Conservation (phyloP, 2,329 filamentous ascomycete species). For the Fusarium aywerte region DNA sequence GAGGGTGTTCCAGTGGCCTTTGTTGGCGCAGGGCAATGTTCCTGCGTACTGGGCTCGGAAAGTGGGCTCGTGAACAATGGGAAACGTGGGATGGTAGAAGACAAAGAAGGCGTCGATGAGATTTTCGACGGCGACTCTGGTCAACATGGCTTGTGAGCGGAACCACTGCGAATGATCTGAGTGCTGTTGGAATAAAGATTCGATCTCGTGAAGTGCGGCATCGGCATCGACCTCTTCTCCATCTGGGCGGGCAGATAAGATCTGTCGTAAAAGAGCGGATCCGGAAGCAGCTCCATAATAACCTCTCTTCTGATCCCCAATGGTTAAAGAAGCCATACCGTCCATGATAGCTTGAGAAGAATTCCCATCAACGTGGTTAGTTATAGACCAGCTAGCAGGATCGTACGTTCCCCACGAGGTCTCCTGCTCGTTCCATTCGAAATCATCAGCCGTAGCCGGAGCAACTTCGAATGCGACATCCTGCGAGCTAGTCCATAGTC, state of each 20-base stretch:
- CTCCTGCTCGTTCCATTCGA: constrained; percentile 35
- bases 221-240: constrained; percentile 28
- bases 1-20: constrained; percentile 20
- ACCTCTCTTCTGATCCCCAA: constrained; percentile 29
- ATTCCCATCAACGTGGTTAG: constrained; percentile 21
- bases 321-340: constrained; percentile 29
- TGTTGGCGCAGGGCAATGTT: constrained; percentile 19
- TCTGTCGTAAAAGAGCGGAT: constrained; percentile 27
- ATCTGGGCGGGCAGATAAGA: constrained; percentile 27
- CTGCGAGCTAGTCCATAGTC: constrained; percentile 8
- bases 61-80: constrained; percentile 32
- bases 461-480: not conserved
- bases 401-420: constrained; percentile 26
- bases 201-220: constrained; percentile 25
- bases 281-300: constrained; percentile 31
- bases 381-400: constrained; percentile 20
- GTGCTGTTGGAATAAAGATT: constrained; percentile 30
- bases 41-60: constrained; percentile 29
- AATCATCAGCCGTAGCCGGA: constrained; percentile 19
- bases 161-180: constrained; percentile 31
- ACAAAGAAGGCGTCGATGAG: constrained; percentile 28
- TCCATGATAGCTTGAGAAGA: constrained; percentile 32
- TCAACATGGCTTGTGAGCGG: constrained; percentile 31
- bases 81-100: constrained; percentile 24
- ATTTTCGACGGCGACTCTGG: constrained; percentile 24